Evolutionary conservation across 139 green algal genomes (phyloP), one percentile per base, ranked within the genome.

Genomic region (Nannochloris sp.): DNA sequence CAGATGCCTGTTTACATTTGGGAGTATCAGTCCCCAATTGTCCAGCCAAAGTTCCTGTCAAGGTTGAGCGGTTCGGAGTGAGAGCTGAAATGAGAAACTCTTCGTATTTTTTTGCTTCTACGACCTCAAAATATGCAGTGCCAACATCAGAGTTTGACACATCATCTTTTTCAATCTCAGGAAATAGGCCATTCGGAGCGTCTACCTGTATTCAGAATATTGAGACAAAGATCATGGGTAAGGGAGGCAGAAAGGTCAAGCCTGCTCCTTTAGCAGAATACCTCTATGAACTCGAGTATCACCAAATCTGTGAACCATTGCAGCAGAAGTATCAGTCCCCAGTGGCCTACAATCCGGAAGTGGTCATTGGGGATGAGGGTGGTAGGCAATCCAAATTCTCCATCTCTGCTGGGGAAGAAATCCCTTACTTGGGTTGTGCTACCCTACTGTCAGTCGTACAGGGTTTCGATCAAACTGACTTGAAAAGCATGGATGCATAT

Each of bases 1-100:
- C 68, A n/a, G 76, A 82, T 57, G 70, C 67, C 31, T 69, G 62
- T 55, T 64, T 82, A 14, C 76, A 82, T 62, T 60, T 80, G 55
- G 76, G 72, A 1, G 66, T 77, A 9, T 43, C 49, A 2, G 51
- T 48, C 4, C 67, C 67, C 8, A 58, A 49, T 31, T 72, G 71
- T 61, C 62, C 62, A 30, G 70, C 70, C 25, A 76, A 76, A 33
- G 70, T 76, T 26, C 70, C 70, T 5, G 37, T 76, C 4, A 56
- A 65, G 5, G 56, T 76, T 16, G 70, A 63, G 9, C 17, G 45
- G 3, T 76, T 72, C 44, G 17, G 63, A 33, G 1, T 33, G 51
- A 2, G n/a, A n/a, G 4, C 30, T 9, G 2, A 44, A 36, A 25
- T 31, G 33, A 23, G 11, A 56, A 37, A 37, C 16, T 16, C 10